Percentiles rank a stretch among this genome's conserved stretches.
These are phyloP conservation scores for Achaetomiella virescens DNA, from an alignment of 495 filamentous ascomycete genomes.

Conservation along the genomic window DNA sequence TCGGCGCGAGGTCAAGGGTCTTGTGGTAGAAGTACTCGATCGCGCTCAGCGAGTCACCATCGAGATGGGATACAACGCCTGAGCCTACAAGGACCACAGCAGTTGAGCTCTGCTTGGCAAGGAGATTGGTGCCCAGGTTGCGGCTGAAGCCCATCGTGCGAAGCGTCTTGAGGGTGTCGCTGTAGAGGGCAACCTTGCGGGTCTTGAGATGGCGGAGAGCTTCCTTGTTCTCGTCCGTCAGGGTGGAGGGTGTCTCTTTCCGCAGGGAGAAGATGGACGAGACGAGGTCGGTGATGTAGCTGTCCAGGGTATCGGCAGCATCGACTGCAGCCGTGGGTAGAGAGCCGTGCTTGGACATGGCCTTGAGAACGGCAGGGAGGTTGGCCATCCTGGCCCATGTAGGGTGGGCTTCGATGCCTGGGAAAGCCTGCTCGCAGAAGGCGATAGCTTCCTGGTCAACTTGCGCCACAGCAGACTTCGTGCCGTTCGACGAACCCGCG, in stretches of 20 bases:
- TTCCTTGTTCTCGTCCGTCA: conserved; percentile 78
- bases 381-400: conserved; percentile 64
- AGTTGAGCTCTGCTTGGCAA: conserved; percentile 65
- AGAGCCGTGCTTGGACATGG: conserved; percentile 43
- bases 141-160: conserved; percentile 83
- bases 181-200: conserved; percentile 83
- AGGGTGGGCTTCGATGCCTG: conserved; percentile 49
- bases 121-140: conserved; percentile 61
- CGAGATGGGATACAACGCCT: conserved; percentile 19
- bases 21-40: conserved; percentile 74
- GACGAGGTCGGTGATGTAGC: conserved; percentile 60
- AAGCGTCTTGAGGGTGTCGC: conserved; percentile 73
- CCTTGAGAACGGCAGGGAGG: conserved; percentile 51
- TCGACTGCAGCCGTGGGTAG: conserved; percentile 49
- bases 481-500: not conserved
- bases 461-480: conserved; percentile 25
- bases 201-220: conserved; percentile 79
- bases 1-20: conserved; percentile 61
- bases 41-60: conserved; percentile 25
- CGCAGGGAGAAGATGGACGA: conserved; percentile 64
- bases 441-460: conserved; percentile 41
- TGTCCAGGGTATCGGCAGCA: conserved; percentile 53
- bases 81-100: conserved; percentile 53
- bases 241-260: conserved; percentile 66
- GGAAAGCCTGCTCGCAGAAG: conserved; percentile 47